Percentiles rank a stretch among this genome's conserved stretches.
Evolutionary conservation across 2,329 filamentous ascomycete genomes (phyloP).

Genomic region (Scedosporium dehoogii): DNA sequence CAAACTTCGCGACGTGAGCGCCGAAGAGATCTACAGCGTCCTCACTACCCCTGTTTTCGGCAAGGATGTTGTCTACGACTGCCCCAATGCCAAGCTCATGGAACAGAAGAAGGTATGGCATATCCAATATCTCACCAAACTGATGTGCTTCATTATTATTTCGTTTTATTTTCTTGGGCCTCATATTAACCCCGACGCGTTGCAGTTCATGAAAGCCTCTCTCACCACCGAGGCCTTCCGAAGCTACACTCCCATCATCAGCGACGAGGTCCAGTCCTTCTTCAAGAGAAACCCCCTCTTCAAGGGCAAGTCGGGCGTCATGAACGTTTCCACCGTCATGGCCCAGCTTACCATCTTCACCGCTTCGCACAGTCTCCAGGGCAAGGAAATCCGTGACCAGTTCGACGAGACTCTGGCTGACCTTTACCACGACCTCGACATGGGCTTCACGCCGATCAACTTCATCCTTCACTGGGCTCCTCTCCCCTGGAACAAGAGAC

Average conservation of each 20-base stretch:
- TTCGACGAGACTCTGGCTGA: conserved; percentile 74
- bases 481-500: conserved; percentile 76
- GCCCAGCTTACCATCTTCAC: conserved; percentile 86
- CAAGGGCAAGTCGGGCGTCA: conserved; percentile 56
- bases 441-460: conserved; percentile 83
- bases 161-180: neutral
- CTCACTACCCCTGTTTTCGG: conserved; percentile 68
- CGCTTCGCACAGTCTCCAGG: conserved; percentile 75
- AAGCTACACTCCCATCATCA: conserved; percentile 69
- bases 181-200: neutral
- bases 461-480: conserved; percentile 85
- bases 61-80: conserved; percentile 81
- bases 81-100: conserved; percentile 86
- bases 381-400: conserved; percentile 67
- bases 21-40: conserved; percentile 81
- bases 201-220: conserved; percentile 69
- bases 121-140: neutral
- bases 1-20: conserved; percentile 80
- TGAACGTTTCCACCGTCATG: conserved; percentile 66
- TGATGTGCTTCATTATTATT: neutral
- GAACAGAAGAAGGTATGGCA: conserved; percentile 78
- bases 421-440: conserved; percentile 81
- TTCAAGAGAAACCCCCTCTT: conserved; percentile 58
- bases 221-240: conserved; percentile 66
- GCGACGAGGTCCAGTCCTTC: conserved; percentile 63